phyloP scores from a whole-genome alignment of 228 moss, liverwort and hornwort genomes.

The Sphagnum magellanicum region DNA sequence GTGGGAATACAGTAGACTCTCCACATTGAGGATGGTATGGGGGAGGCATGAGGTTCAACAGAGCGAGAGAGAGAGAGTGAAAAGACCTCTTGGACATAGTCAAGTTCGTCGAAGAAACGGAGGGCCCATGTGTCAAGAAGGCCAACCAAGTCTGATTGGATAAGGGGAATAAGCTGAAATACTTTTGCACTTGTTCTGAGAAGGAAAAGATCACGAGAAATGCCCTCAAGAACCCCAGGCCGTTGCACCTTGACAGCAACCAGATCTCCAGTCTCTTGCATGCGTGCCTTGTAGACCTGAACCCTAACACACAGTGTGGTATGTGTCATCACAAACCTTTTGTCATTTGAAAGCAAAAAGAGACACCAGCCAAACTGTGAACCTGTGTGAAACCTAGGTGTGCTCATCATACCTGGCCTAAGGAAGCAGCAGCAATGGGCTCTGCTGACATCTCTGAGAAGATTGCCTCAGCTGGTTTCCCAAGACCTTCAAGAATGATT shows the following conservation, averaged over 20 bases:
- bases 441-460: slow-evolving; percentile 73
- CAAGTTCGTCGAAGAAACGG: slow-evolving; percentile 95
- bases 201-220: slow-evolving; percentile 80
- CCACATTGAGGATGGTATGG: too few relatives aligned
- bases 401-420: slow-evolving; percentile 60
- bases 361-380: too few relatives aligned
- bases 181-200: slow-evolving; percentile 48
- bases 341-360: too few relatives aligned
- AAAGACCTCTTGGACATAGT: slow-evolving; percentile 87
- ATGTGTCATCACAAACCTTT: too few relatives aligned
- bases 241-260: slow-evolving; percentile 93
- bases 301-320: neutral
- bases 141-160: slow-evolving; percentile 73
- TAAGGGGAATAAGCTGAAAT: slow-evolving; percentile 60
- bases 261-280: slow-evolving; percentile 45
- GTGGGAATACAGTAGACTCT: too few relatives aligned
- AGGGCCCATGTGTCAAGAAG: slow-evolving; percentile 91
- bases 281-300: slow-evolving; percentile 67
- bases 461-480: slow-evolving; percentile 58
- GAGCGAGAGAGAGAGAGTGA: too few relatives aligned
- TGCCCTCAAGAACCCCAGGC: slow-evolving; percentile 84
- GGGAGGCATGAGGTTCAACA: too few relatives aligned
- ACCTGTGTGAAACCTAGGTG: too few relatives aligned
- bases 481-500: slow-evolving; percentile 62
- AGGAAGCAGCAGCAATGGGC: slow-evolving; percentile 86